Conservation (phyloP, 192 early-diverging fungal species). For the Backusella luteola region DNA sequence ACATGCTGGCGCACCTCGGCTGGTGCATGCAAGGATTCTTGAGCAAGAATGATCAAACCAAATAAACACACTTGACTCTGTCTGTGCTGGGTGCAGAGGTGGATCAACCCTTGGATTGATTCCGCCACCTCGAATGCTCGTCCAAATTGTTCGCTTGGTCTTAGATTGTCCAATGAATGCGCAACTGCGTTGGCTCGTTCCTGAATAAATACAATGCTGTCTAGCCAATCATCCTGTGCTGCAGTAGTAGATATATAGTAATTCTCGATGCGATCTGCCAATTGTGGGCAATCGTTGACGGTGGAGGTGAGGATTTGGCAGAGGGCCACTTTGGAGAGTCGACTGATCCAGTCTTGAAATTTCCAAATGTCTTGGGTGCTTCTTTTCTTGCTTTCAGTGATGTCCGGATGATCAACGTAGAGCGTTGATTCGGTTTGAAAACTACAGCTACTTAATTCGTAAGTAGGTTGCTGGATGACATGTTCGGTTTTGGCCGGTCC, state of each 20-base stretch:
- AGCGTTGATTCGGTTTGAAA: neutral
- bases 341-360: constrained; percentile 11
- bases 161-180: constrained; percentile 10
- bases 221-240: neutral
- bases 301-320: constrained; percentile 17
- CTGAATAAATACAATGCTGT: neutral
- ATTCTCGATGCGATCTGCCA: neutral
- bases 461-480: neutral
- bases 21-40: constrained; percentile 10
- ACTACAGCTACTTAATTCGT: neutral
- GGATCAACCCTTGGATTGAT: neutral
- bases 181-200: neutral
- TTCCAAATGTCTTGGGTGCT: neutral
- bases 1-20: constrained; percentile 25
- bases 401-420: neutral
- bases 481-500: neutral
- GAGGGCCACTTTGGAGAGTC: constrained; percentile 14
- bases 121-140: constrained; percentile 17
- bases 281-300: constrained; percentile 6
- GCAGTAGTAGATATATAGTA: neutral
- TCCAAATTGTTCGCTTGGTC: constrained; percentile 24
- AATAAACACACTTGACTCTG: neutral
- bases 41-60: neutral
- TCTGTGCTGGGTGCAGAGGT: neutral
- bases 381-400: neutral